phyloP scores from a whole-genome alignment of 1,284 basidiomycete species.

The Ceratobasidium theobromae region DNA sequence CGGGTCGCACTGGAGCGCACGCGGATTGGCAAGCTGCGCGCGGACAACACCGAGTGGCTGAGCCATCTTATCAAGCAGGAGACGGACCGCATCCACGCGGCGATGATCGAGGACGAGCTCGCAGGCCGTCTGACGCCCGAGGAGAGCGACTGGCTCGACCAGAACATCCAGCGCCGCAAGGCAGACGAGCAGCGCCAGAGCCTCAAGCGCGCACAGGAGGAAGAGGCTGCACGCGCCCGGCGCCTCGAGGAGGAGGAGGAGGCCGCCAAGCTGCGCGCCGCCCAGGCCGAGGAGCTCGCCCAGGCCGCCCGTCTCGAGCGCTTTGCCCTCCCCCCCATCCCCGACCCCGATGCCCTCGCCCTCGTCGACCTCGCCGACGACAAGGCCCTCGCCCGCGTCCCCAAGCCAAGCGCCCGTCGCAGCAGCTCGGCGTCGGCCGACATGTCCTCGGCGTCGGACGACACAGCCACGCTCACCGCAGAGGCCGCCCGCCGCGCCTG shows the following conservation, averaged over 20 bases:
- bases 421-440: background rate
- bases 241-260: conserved; percentile 17
- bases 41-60: conserved; percentile 4
- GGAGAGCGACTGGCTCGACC: conserved; percentile 11
- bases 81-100: conserved; percentile 25
- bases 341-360: conserved; percentile 21
- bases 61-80: conserved; percentile 21
- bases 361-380: conserved; percentile 3
- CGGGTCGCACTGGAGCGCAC: background rate
- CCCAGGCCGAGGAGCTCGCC: conserved; percentile 27
- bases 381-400: conserved; percentile 3
- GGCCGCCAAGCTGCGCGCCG: conserved; percentile 22
- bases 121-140: conserved; percentile 1
- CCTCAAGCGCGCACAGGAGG: background rate
- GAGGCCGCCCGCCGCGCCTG: conserved; percentile 26
- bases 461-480: background rate
- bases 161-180: conserved; percentile 16
- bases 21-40: conserved; percentile 11
- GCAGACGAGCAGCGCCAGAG: conserved; percentile 19
- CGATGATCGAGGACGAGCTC: conserved; percentile 29
- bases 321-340: conserved; percentile 24
- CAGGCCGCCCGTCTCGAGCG: conserved; percentile 25
- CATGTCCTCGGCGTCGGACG: background rate
- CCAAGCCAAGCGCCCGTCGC: background rate
- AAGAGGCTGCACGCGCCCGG: conserved; percentile 11